Base-by-base conservation (phyloP, 495 filamentous ascomycete genomes). In the Neurospora discreta region DNA sequence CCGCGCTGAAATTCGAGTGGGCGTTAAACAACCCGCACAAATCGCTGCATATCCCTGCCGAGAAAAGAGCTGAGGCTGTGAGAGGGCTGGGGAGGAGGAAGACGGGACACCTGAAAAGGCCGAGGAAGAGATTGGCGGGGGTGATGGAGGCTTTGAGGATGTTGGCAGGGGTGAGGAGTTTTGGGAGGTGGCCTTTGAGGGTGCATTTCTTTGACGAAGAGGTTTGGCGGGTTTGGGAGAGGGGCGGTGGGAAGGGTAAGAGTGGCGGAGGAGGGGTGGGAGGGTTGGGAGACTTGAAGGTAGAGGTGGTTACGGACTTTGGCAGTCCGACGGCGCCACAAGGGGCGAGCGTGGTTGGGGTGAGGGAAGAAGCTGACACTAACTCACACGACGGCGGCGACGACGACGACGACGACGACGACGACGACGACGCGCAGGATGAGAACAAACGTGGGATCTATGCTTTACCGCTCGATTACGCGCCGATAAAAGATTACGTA, bases 1-100 rank as follows among this genome's bases (percentile, higher is more conserved):
- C 92, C 2, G 95, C 96, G 4, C 81, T 99, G 73, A 95, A 98
- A 77, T 99, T 99, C 76, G 95, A 99, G 93, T 98, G 95, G 95
- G 95, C 95, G 41, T 93, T 95, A 86, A 93, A 92, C 74, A 92
- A 98, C 77, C 86, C 92, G 0, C 89, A 93, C 75, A 76, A 88
- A 33, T 91, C 94, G 6, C 82, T 89, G 26, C 93, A 95, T 77
- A 90, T 97, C 72, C 81, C 88, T 5, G 77, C 86, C 1, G 81
- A 83, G 16, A 84, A 89, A 41, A 86, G 90, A 52, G 80, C 88
- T 42, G 80, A 83, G 23, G 74, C 82, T 38, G 69, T 83, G 15
- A 81, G 76, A 5, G 73, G 76, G 23, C 5, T 65, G 52, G 52
- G 52, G 23, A 75, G 44, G 39, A 83, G 84, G 58, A 76, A 74